Evolutionary conservation across 345 rosid genomes (phyloP), one percentile per base, ranked within the genome.

Genomic region (Syzygium oleosum): DNA sequence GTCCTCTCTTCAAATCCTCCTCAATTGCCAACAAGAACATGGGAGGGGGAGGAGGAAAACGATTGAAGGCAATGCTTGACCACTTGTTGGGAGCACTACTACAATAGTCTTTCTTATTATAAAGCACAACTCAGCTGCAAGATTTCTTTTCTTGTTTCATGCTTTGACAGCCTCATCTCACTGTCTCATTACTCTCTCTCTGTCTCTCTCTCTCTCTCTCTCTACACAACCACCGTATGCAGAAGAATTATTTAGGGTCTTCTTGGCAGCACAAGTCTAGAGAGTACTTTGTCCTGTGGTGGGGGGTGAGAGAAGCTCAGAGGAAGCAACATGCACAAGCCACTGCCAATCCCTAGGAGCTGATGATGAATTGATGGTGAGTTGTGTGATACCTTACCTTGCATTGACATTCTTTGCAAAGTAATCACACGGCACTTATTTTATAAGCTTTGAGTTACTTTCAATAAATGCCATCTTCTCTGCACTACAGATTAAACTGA

Each of bases 141-240:
- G 14, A 52, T 51, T 84, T 89, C 85, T 61, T 59, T 61, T 87
- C 73, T 85, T 55, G 65, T 85, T 29, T 63, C 78, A 43, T 29
- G 41, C 77, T 53, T 90, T 87, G 89, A 88, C 93, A 89, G 91
- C 90, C 88, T 88, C 55, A 88, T 89, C 88, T 89, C 85, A 87
- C 90, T 85, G 87, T 85, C 61, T 25, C 85, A 73, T 88, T 85
- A 73, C 85, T 68, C 49, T 34, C 85, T 87, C 84, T 51, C 59
- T 87, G 87, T 68, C 83, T 86, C 56, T 56, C 29, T 55, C 15
- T 53, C 56, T 53, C 9, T 54, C 58, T 55, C 61, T 56, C n/a
- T 56, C 29, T 59, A 27, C 56, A 23, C 87, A 84, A 61, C 80
- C 34, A 88, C 88, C 88, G 73, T 12, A n/a, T 38, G 77, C 58